Evolutionary conservation across 1,284 basidiomycete species (phyloP).

Genomic region (Sphaerobolus stellatus): DNA sequence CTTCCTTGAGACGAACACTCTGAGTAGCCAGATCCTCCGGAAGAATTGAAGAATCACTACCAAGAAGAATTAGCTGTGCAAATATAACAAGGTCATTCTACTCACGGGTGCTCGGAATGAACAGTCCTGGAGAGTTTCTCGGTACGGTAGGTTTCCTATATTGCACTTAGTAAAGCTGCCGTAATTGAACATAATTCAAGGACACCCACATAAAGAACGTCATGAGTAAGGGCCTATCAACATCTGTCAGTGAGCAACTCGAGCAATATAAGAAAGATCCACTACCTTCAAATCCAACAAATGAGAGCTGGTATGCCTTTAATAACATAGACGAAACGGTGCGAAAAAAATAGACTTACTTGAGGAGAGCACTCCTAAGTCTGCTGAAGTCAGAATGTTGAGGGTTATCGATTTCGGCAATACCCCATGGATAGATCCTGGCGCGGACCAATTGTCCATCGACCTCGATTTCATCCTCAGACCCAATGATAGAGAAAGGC

Average conservation of each 20-base stretch:
- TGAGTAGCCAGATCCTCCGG: conserved; percentile 97
- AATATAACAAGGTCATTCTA: conserved; percentile 20
- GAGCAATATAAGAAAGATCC: not conserved
- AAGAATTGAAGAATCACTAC: conserved; percentile 81
- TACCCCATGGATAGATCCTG: conserved; percentile 96
- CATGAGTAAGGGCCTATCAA: conserved; percentile 82
- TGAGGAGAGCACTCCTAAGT: conserved; percentile 86
- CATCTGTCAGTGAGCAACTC: not conserved
- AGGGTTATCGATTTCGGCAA: conserved; percentile 98
- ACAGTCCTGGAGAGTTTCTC: conserved; percentile 96
- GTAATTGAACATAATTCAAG: not conserved
- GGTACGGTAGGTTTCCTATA: conserved; percentile 93
- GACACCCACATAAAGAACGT: conserved; percentile 64
- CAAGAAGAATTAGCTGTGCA: conserved; percentile 15
- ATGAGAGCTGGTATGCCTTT: conserved; percentile 68
- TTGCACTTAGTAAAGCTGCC: conserved; percentile 27
- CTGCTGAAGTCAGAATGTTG: conserved; percentile 97
- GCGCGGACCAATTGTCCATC: conserved; percentile 91
- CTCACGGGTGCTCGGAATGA: conserved; percentile 78
- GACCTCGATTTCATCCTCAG: conserved; percentile 94
- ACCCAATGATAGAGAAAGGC: conserved; percentile 97
- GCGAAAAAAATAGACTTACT: conserved; percentile 46
- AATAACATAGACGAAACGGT: not conserved
- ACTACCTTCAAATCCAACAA: conserved; percentile 83
- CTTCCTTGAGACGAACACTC: conserved; percentile 96